phyloP scores from a whole-genome alignment of 495 filamentous ascomycete species.

The Melanomma pulvis-pyrius region DNA sequence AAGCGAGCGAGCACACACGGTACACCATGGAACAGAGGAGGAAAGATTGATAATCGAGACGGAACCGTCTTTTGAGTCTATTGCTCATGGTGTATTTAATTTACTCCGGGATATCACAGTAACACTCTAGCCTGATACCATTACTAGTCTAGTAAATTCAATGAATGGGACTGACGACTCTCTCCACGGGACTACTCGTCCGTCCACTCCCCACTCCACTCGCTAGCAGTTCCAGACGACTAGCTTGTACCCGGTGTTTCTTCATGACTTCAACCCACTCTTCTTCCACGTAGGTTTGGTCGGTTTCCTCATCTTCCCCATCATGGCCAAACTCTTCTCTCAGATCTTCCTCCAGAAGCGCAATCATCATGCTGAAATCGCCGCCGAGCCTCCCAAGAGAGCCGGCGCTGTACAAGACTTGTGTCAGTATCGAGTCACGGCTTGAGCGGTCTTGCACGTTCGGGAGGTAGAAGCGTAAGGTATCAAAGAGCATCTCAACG shows the following conservation, averaged over 20 bases:
- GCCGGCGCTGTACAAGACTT: constrained; percentile 93
- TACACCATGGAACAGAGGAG: too few relatives aligned
- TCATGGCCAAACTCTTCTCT: constrained; percentile 48
- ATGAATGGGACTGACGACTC: constrained; percentile 14
- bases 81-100: too few relatives aligned
- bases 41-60: too few relatives aligned
- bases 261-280: constrained; percentile 93
- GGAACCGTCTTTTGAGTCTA: too few relatives aligned
- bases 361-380: constrained; percentile 88
- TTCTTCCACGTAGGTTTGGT: constrained; percentile 40
- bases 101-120: too few relatives aligned
- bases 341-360: constrained; percentile 59
- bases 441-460: constrained; percentile 79
- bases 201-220: constrained; percentile 48
- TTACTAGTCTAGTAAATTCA: too few relatives aligned
- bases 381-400: constrained; percentile 89
- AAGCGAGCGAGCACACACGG: too few relatives aligned
- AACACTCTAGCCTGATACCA: too few relatives aligned
- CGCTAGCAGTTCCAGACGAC: constrained; percentile 80
- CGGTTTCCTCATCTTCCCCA: constrained; percentile 43
- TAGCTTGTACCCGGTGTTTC: constrained; percentile 85
- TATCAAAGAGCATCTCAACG: constrained; percentile 78
- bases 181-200: constrained; percentile 15
- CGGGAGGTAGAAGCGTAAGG: constrained; percentile 76
- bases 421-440: constrained; percentile 84